Conservation (phyloP, 768 basidiomycete species). For the Leccinum imitatum region DNA sequence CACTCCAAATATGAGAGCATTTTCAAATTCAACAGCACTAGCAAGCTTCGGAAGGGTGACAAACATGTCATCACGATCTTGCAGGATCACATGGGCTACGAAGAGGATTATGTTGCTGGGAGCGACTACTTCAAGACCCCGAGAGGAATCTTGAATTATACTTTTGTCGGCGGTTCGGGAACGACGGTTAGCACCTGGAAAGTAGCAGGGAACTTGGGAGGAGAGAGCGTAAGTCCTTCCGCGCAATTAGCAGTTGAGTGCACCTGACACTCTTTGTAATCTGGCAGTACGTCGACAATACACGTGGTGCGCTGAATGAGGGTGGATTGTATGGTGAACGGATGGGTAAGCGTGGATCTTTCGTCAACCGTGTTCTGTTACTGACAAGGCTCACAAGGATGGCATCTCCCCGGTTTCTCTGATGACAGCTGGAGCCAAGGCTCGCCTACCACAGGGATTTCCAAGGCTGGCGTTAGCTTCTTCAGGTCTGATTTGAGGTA, state of each 20-base stretch:
- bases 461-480: conserved; percentile 46
- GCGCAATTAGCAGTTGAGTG: background rate
- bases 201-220: conserved; percentile 49
- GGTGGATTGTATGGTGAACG: conserved; percentile 59
- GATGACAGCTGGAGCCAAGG: conserved; percentile 45
- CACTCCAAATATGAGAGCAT: conserved; percentile 15
- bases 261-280: background rate
- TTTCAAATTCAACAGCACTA: conserved; percentile 12
- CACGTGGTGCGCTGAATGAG: conserved; percentile 58
- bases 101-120: conserved; percentile 43
- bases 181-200: conserved; percentile 47
- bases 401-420: conserved; percentile 59
- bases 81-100: conserved; percentile 56
- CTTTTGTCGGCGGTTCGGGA: conserved; percentile 40
- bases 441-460: conserved; percentile 42
- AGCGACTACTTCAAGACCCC: conserved; percentile 49
- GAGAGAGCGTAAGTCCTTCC: conserved; percentile 38
- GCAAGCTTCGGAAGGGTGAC: conserved; percentile 22
- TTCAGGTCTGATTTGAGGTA: conserved; percentile 36
- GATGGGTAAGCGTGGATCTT: conserved; percentile 29
- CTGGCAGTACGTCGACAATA: conserved; percentile 44
- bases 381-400: conserved; percentile 24
- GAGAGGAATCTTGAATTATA: conserved; percentile 48
- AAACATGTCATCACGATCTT: conserved; percentile 48
- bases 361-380: background rate